Evolutionary conservation across 2,329 filamentous ascomycete species (phyloP).

Genomic region (Furcasterigmium furcatum): DNA sequence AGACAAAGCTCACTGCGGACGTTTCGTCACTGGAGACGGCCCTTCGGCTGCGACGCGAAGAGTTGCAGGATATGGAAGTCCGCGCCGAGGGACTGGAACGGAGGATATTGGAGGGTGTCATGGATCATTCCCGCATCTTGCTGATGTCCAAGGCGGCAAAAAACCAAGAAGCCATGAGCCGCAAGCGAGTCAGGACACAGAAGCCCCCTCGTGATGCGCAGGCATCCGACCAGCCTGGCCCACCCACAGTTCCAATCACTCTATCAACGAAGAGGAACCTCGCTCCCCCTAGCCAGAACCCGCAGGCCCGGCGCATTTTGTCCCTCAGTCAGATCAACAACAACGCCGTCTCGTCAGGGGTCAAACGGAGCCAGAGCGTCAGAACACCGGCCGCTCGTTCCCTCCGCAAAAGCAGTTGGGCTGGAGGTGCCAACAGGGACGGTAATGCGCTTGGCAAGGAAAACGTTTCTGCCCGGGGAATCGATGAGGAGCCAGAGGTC

Average conservation of each 20-base stretch:
- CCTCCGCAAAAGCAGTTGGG: slow-evolving; percentile 69
- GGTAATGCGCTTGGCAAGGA: slow-evolving; percentile 59
- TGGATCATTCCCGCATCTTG: slow-evolving; percentile 92
- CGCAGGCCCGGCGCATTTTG: slow-evolving; percentile 74
- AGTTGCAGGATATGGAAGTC: slow-evolving; percentile 85
- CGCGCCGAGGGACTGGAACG: slow-evolving; percentile 88
- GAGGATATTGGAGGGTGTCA: slow-evolving; percentile 89
- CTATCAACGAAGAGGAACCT: slow-evolving; percentile 49
- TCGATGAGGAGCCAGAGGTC: slow-evolving; percentile 52
- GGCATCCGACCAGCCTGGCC: background rate
- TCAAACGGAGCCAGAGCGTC: slow-evolving; percentile 78
- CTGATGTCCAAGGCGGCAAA: slow-evolving; percentile 67
- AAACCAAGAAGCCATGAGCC: slow-evolving; percentile 53
- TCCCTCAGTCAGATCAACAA: slow-evolving; percentile 87
- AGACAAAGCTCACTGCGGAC: slow-evolving; percentile 76
- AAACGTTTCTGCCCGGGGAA: slow-evolving; percentile 60
- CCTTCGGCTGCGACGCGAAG: slow-evolving; percentile 81
- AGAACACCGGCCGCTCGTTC: slow-evolving; percentile 53
- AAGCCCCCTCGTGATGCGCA: slow-evolving; percentile 28
- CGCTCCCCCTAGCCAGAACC: slow-evolving; percentile 40
- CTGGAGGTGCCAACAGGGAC: slow-evolving; percentile 43
- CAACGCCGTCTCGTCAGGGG: slow-evolving; percentile 60
- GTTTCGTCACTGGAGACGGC: slow-evolving; percentile 90
- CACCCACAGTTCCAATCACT: slow-evolving; percentile 30
- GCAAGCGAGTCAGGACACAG: slow-evolving; percentile 49